A percentile compares a stretch with the other conserved stretches of the same genome.
phyloP scores from a whole-genome alignment of 306 rosid species.

The Arachis stenosperma region DNA sequence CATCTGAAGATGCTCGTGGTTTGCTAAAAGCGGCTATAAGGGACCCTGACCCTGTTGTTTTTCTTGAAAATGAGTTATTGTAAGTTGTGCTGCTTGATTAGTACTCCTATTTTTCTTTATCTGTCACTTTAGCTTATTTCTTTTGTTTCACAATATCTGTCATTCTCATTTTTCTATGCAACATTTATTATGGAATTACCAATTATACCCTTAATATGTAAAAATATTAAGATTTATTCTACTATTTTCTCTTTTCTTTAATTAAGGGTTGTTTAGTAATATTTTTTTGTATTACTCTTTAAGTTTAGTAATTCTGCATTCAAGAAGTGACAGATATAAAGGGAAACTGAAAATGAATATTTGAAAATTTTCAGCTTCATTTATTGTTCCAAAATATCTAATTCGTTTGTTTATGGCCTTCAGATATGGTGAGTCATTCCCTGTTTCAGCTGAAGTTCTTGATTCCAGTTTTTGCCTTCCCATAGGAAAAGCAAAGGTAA shows the following conservation, averaged over 20 bases:
- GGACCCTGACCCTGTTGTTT: constrained; percentile 98
- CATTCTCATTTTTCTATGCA: too few relatives aligned
- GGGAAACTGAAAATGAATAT: constrained; percentile 20
- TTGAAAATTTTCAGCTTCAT: constrained; percentile 16
- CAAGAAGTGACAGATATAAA: too few relatives aligned
- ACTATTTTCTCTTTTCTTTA: too few relatives aligned
- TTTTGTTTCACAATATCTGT: too few relatives aligned
- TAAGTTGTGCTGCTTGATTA: constrained; percentile 52
- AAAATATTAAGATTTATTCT: too few relatives aligned
- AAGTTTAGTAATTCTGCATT: too few relatives aligned
- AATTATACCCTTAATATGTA: too few relatives aligned
- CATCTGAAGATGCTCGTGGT: constrained; percentile 99
- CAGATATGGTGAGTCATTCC: constrained; percentile 97
- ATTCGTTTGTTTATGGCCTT: constrained; percentile 45
- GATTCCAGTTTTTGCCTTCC: constrained; percentile 98
- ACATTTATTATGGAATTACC: too few relatives aligned
- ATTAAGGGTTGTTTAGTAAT: too few relatives aligned
- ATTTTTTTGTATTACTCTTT: too few relatives aligned
- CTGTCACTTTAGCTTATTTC: too few relatives aligned
- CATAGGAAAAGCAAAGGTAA: constrained; percentile 98
- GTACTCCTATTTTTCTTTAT: background rate
- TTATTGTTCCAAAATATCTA: constrained; percentile 21
- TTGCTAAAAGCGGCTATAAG: constrained; percentile 96
- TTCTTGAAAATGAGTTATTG: constrained; percentile 97
- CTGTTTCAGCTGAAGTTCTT: constrained; percentile 92